These are phyloP conservation scores for Azolla pinnata DNA, from an alignment of 75 land plant species.

Conservation along the genomic window DNA sequence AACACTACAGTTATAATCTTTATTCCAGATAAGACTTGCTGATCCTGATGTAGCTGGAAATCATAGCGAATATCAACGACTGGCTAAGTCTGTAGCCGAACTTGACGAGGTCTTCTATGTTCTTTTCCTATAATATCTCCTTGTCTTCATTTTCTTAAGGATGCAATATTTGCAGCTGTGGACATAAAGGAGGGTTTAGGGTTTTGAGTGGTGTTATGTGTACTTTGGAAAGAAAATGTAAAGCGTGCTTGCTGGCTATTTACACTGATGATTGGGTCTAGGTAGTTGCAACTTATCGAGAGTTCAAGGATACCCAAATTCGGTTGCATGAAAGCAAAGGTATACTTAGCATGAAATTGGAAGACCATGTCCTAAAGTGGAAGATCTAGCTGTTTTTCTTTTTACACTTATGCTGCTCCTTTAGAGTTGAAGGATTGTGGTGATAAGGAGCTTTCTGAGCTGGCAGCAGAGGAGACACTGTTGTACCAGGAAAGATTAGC, in stretches of 20 bases:
- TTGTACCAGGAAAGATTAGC: slow-evolving; percentile 36
- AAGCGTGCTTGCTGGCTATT: no score
- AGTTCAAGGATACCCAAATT: slow-evolving; percentile 64
- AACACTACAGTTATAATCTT: neutral
- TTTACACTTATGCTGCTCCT: no score
- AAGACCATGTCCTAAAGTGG: no score
- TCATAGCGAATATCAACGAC: slow-evolving; percentile 78
- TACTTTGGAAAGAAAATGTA: no score
- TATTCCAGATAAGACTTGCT: slow-evolving; percentile 65
- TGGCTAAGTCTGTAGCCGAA: slow-evolving; percentile 84
- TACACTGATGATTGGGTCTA: no score
- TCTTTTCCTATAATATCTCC: neutral
- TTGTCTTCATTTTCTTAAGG: neutral
- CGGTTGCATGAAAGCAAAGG: slow-evolving; percentile 81
- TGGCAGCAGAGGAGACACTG: slow-evolving; percentile 66
- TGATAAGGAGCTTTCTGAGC: slow-evolving; percentile 82
- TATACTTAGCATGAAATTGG: no score
- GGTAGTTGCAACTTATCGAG: slow-evolving; percentile 64
- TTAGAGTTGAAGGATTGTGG: slow-evolving; percentile 50
- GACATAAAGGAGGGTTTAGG: no score
- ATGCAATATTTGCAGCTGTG: neutral
- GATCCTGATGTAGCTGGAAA: slow-evolving; percentile 92
- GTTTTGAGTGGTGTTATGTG: no score
- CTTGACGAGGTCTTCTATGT: slow-evolving; percentile 61
- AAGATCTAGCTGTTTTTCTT: no score